Evolutionary conservation across 345 rosid genomes (phyloP).

Genomic region (Citrus hindsii): DNA sequence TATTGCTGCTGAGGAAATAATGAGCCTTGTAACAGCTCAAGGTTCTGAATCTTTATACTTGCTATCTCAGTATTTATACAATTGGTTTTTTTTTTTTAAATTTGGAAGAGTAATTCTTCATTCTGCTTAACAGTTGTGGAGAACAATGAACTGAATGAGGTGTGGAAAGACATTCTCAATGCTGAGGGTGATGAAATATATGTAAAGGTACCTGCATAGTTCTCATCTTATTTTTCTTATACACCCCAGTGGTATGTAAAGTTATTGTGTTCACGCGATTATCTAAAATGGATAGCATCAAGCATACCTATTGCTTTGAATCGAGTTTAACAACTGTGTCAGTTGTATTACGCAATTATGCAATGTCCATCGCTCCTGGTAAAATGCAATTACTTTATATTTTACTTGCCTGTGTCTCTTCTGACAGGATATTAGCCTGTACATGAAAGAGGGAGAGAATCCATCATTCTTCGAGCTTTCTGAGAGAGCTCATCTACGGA

Average conservation of each 20-base stretch:
- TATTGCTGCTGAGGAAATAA: constrained; percentile 92
- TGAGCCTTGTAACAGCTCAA: constrained; percentile 99
- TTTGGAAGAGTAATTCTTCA: constrained; percentile 3
- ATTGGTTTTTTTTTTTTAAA: not conserved
- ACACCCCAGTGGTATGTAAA: too few relatives aligned
- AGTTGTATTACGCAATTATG: not conserved
- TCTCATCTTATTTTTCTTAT: not conserved
- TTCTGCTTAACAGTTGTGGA: constrained; percentile 59
- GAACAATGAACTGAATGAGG: constrained; percentile 80
- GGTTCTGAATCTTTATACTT: constrained; percentile 39
- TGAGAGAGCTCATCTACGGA: constrained; percentile 73
- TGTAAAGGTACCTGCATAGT: constrained; percentile 53
- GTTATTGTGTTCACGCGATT: not conserved
- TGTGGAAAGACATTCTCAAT: constrained; percentile 89
- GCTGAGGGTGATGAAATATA: constrained; percentile 98
- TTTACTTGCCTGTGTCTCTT: not conserved
- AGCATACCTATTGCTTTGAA: not conserved
- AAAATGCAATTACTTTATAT: not conserved
- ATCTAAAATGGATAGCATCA: not conserved
- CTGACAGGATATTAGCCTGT: constrained; percentile 66
- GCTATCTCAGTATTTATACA: not conserved
- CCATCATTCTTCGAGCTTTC: constrained; percentile 77
- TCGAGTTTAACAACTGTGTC: not conserved
- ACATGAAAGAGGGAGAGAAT: constrained; percentile 79
- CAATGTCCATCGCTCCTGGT: not conserved